Base-by-base conservation (phyloP, 352 stramenopile species). In the Globisporangium irregulare region DNA sequence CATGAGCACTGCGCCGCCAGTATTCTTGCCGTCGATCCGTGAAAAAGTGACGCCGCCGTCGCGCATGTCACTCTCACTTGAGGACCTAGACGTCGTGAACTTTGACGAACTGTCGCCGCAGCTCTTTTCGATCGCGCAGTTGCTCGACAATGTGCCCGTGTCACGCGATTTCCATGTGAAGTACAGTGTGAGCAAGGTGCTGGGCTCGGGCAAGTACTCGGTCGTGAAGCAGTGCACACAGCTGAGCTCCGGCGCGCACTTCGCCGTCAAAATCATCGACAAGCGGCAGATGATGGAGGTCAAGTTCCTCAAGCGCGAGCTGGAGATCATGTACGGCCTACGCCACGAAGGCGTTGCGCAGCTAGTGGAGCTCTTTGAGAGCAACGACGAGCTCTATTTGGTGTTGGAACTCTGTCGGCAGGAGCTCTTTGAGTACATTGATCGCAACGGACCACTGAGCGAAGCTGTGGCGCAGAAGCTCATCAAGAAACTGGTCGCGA, bases 291-390 rank as follows among this genome's bases (percentile, higher is more conserved):
- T 92, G 79, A 81, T 90, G 51, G 84, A 92, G 57, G 66, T 90
- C 51, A 82, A 86, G 20, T 95, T 95, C 57, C 74, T 95, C 46
- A 92, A 91, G 72, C 84, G 87, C 27, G 88, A 96, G 70, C 77
- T 94, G n/a, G 86, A 94, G 73, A 94, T 96, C 71, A 90, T 96
- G 83, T 87, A 86, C 68, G 79, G 60, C 0, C 61, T 96, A 27
- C 74, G 77, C 20, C 86, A 96, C 68, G 81, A 91, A 27, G 86
- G 86, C 24, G 80, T 96, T 22, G 85, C 93, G 46, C 83, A 88
- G 18, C 76, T 96, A 27, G 50, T 92, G n/a, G 86, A 87, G 74
- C 74, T 96, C 20, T 96, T 88, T 56, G 82, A 94, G 64, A 85
- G 59, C 65, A 86, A 84, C 62, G 80, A 92, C 2, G 76, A 88